These are phyloP conservation scores for Proliferodiscus dingleyae DNA, from an alignment of 2,329 filamentous ascomycete genomes.

Conservation along the genomic window DNA sequence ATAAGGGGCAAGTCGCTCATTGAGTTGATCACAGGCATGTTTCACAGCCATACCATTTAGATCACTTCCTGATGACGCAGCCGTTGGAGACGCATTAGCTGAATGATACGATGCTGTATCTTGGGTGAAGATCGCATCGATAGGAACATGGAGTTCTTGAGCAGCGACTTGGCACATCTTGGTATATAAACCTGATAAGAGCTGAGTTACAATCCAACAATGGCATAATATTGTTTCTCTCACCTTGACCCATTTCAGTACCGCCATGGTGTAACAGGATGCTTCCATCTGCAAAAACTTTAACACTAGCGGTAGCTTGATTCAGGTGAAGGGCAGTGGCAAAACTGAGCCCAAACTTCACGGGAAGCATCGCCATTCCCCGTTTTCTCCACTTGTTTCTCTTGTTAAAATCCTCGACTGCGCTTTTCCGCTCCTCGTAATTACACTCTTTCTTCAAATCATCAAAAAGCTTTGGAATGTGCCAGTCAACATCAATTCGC, in stretches of 20 bases:
- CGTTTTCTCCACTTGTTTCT: constrained; percentile 93
- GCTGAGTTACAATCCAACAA: constrained; percentile 84
- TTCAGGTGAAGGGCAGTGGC: constrained; percentile 87
- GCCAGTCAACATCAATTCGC: constrained; percentile 78
- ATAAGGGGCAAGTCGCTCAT: constrained; percentile 80
- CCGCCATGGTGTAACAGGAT: constrained; percentile 91
- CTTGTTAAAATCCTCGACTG: constrained; percentile 73
- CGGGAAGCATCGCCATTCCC: constrained; percentile 73
- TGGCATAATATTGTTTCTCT: constrained; percentile 81
- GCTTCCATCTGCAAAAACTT: constrained; percentile 95
- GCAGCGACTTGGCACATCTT: constrained; percentile 97
- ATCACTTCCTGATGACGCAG: constrained; percentile 89
- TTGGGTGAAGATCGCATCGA: constrained; percentile 79
- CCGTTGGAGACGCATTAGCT: constrained; percentile 87
- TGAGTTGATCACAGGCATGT: constrained; percentile 88
- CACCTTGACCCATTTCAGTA: constrained; percentile 91
- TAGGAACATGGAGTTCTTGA: constrained; percentile 76
- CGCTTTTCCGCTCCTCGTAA: constrained; percentile 65
- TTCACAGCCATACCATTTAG: constrained; percentile 93
- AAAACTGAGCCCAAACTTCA: constrained; percentile 97
- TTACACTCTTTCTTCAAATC: constrained; percentile 74
- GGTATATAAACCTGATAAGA: constrained; percentile 87
- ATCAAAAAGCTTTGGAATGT: constrained; percentile 92
- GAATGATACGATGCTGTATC: constrained; percentile 96
- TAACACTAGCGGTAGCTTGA: constrained; percentile 89